These are phyloP conservation scores for Tetrapisispora nanseiensis DNA, from an alignment of 805 yeast species.

Conservation along the genomic window DNA sequence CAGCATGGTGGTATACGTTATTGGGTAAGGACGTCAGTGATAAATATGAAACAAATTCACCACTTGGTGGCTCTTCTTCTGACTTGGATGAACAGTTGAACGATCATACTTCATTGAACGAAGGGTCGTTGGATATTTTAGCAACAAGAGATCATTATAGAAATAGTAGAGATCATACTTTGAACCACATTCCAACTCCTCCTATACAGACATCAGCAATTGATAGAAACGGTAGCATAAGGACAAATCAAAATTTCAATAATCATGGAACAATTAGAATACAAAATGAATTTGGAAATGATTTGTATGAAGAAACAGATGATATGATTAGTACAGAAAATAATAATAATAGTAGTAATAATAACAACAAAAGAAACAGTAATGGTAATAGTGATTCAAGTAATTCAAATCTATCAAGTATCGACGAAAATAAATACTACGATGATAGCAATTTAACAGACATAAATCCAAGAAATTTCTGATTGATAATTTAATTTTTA, in stretches of 20 bases:
- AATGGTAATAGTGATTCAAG: slow-evolving; percentile 2
- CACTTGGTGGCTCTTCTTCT: slow-evolving; percentile 12
- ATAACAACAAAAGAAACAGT: neutral
- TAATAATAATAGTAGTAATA: neutral
- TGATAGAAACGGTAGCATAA: slow-evolving; percentile 2
- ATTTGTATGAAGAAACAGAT: neutral
- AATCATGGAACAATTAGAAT: slow-evolving; percentile 1
- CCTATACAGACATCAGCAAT: neutral
- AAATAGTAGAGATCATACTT: neutral
- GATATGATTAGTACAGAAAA: neutral
- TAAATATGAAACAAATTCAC: slow-evolving; percentile 21
- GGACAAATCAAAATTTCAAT: slow-evolving; percentile 1
- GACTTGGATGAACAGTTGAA: slow-evolving; percentile 3
- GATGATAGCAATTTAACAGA: slow-evolving; percentile 9
- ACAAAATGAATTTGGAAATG: neutral
- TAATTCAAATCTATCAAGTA: slow-evolving; percentile 1
- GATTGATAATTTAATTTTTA: no score
- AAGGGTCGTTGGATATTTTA: neutral
- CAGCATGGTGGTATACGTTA: slow-evolving; percentile 23
- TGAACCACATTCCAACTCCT: neutral
- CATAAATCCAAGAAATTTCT: slow-evolving; percentile 13
- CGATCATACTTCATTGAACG: slow-evolving; percentile 1
- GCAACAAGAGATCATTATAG: neutral
- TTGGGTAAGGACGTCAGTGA: slow-evolving; percentile 21
- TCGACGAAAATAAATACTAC: slow-evolving; percentile 2